Evolutionary conservation across 129 eudicot genomes (phyloP), one percentile per base, ranked within the genome.

Genomic region (Heracleum sosnowskyi): DNA sequence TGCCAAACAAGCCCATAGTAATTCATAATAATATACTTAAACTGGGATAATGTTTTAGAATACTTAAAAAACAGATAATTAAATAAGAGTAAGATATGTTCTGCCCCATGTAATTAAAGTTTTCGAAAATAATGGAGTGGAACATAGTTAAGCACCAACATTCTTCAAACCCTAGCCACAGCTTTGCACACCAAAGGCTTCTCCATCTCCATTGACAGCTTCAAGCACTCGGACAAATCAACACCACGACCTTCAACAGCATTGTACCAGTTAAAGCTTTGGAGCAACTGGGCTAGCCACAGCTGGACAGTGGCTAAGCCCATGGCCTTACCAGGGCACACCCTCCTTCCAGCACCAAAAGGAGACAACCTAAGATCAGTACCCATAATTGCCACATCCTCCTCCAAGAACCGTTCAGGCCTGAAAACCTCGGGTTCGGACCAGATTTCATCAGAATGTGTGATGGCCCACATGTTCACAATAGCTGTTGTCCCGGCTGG

Each of bases 381-480:
- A 0, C 99, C 99, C 97, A 95, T 88, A 37, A 95, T 83, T 28
- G 88, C 55, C 17, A 95, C 87, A 63, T 90, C 88, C 51, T 92
- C 91, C 39, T 85, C 86, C 53, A 90, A 31, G 82, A 92, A 90
- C 92, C 99, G 84, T 57, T 95, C 96, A 0, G 99, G 99, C 75
- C 80, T 39, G 47, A 88, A 95, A 66, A 28, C 73, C 15, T 87
- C 87, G 0, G 99, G 89, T 34, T 90, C 76, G 10, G 81, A 35
- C 99, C 99, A 95, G 11, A 91, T 78, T 37, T 33, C 18, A 0
- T 79, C 86, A 28, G 90, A 86, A 41, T 95, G 96, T 28, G 99
- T 86, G 78, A 95, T 95, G 75, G 99, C 93, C 90, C 92, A 92
- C 99, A 95, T 95, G 92, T 95, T 95, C 44, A 95, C 96, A 95